Percentiles rank a stretch among this genome's conserved stretches.
phyloP scores from a whole-genome alignment of 345 rosid genomes.

The Gossypium raimondii region DNA sequence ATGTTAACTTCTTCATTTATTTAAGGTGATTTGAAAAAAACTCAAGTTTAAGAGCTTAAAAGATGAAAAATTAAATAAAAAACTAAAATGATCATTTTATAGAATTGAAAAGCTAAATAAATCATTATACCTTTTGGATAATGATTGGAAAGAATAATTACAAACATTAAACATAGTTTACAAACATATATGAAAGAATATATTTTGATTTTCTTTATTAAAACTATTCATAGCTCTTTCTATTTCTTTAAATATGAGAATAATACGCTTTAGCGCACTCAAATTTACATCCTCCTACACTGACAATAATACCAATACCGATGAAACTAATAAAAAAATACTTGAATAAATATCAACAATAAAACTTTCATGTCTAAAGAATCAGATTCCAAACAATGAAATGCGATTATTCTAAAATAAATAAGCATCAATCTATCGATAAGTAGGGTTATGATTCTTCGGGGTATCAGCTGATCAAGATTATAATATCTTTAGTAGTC shows the following conservation, averaged over 20 bases:
- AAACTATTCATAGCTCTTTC: fast-evolving
- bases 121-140: too few relatives aligned
- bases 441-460: background rate
- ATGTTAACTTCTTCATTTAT: too few relatives aligned
- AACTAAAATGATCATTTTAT: too few relatives aligned
- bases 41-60: fast-evolving
- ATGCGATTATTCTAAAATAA: background rate
- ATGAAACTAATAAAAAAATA: too few relatives aligned
- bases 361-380: background rate
- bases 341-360: background rate
- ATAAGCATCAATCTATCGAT: background rate
- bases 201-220: too few relatives aligned
- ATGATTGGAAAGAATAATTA: too few relatives aligned
- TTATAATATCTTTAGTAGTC: background rate
- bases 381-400: conserved; percentile 5
- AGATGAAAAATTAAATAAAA: too few relatives aligned
- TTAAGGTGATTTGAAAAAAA: too few relatives aligned
- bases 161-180: too few relatives aligned
- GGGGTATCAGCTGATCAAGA: background rate
- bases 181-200: too few relatives aligned
- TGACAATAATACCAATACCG: fast-evolving
- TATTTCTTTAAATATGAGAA: too few relatives aligned
- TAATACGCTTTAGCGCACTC: fast-evolving
- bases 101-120: too few relatives aligned
- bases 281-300: fast-evolving